Conservation (phyloP, 371 early-diverging fungal genomes). For the Haplosporangium sp. region DNA sequence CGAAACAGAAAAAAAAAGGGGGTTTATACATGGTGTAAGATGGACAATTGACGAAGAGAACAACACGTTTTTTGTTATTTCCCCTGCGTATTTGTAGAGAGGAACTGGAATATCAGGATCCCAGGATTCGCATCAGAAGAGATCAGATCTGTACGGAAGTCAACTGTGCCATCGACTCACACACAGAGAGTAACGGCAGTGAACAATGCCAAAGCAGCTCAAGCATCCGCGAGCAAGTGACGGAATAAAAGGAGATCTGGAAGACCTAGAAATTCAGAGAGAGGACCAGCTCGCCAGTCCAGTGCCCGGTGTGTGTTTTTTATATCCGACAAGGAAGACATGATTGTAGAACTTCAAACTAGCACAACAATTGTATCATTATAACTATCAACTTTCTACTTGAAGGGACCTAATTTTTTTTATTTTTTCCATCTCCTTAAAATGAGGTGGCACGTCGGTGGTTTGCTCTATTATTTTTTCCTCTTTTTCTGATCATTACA, state of each 20-base stretch:
- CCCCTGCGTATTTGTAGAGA: conserved; percentile 65
- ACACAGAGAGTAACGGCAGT: conserved; percentile 79
- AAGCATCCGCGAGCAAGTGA: conserved; percentile 25
- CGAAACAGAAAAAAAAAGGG: no score
- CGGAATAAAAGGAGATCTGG: not conserved
- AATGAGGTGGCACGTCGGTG: not conserved
- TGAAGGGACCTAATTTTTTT: not conserved
- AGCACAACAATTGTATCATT: not conserved
- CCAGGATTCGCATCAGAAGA: conserved; percentile 91
- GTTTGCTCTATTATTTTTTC: conserved; percentile 1
- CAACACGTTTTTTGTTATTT: not conserved
- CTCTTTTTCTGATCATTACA: not conserved
- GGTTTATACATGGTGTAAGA: no score
- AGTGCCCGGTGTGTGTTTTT: no score
- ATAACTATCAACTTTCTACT: not conserved
- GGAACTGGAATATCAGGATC: conserved; percentile 94
- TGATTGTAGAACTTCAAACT: not conserved
- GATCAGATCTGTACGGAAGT: conserved; percentile 79
- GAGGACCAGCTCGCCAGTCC: not conserved
- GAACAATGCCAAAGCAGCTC: conserved; percentile 60
- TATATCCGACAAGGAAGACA: no score
- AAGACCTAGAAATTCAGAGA: not conserved
- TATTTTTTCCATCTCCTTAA: not conserved
- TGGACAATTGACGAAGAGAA: no score
- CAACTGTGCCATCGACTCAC: conserved; percentile 70